These are phyloP conservation scores for Waitea zeae DNA, from an alignment of 1,284 basidiomycete genomes.

Conservation along the genomic window DNA sequence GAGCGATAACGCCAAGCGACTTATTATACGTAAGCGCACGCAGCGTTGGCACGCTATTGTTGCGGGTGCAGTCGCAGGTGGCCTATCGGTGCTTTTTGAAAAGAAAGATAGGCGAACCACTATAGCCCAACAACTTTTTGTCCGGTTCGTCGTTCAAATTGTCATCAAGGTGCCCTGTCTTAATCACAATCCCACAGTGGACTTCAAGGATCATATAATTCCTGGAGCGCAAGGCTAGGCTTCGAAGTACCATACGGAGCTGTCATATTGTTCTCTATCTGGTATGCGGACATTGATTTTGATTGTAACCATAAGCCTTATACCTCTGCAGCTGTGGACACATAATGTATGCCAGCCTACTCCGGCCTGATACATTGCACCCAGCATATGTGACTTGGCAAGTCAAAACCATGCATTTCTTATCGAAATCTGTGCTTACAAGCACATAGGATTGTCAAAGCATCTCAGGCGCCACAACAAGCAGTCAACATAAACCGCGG, in stretches of 20 bases:
- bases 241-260: slow-evolving; percentile 75
- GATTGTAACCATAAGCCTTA: slow-evolving; percentile 2
- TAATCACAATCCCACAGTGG: slow-evolving; percentile 30
- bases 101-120: slow-evolving; percentile 47
- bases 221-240: slow-evolving; percentile 44
- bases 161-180: neutral
- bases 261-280: slow-evolving; percentile 67
- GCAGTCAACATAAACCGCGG: slow-evolving; percentile 45
- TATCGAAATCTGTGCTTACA: neutral
- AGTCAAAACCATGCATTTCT: slow-evolving; percentile 8
- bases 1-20: slow-evolving; percentile 41
- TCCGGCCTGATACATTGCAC: slow-evolving; percentile 73
- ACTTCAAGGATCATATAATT: slow-evolving; percentile 72
- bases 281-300: slow-evolving; percentile 22
- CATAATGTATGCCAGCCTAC: slow-evolving; percentile 75
- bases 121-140: slow-evolving; percentile 86
- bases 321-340: slow-evolving; percentile 52
- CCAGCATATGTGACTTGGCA: slow-evolving; percentile 64
- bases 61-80: slow-evolving; percentile 74
- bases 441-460: slow-evolving; percentile 41
- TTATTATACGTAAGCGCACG: slow-evolving; percentile 47
- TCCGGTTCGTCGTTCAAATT: slow-evolving; percentile 33
- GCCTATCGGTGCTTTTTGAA: slow-evolving; percentile 74
- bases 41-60: slow-evolving; percentile 78
- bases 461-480: slow-evolving; percentile 45